phyloP scores from a whole-genome alignment of 257 asterid genomes.

The Anisodus tanguticus region DNA sequence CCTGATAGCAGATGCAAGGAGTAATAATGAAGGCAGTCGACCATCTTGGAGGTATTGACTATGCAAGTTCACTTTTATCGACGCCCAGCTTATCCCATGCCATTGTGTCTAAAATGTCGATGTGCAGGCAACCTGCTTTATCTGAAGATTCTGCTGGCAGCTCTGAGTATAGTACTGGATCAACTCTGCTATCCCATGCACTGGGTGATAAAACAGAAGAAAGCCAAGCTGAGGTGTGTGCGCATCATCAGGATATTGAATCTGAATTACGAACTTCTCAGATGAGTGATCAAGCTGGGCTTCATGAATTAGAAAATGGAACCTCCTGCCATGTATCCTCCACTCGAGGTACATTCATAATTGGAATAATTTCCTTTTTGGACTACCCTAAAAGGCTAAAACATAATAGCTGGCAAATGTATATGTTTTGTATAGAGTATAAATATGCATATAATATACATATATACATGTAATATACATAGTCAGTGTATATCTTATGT shows the following conservation, averaged over 20 bases:
- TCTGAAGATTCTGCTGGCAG: slow-evolving; percentile 72
- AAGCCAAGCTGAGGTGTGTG: slow-evolving; percentile 51
- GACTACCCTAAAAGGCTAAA: no score
- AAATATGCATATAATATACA: no score
- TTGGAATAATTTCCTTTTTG: no score
- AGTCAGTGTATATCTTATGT: no score
- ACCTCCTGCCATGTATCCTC: slow-evolving; percentile 45
- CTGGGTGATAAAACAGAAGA: slow-evolving; percentile 55
- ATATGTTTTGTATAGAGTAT: no score
- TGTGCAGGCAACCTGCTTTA: slow-evolving; percentile 67
- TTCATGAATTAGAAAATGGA: slow-evolving; percentile 47
- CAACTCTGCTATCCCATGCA: slow-evolving; percentile 56
- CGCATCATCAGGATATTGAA: slow-evolving; percentile 47
- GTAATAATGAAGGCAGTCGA: slow-evolving; percentile 58
- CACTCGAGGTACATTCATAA: slow-evolving; percentile 49
- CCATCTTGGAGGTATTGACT: slow-evolving; percentile 71
- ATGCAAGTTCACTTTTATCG: slow-evolving; percentile 8
- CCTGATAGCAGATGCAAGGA: slow-evolving; percentile 65
- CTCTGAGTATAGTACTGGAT: slow-evolving; percentile 86
- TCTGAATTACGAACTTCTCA: slow-evolving; percentile 52
- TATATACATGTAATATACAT: no score
- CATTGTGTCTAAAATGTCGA: slow-evolving; percentile 37
- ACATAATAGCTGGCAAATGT: no score
- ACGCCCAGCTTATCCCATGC: slow-evolving; percentile 30
- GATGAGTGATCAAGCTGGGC: slow-evolving; percentile 44